Evolutionary conservation across 371 early-diverging fungal species (phyloP).

Genomic region (Mortierella sp.): DNA sequence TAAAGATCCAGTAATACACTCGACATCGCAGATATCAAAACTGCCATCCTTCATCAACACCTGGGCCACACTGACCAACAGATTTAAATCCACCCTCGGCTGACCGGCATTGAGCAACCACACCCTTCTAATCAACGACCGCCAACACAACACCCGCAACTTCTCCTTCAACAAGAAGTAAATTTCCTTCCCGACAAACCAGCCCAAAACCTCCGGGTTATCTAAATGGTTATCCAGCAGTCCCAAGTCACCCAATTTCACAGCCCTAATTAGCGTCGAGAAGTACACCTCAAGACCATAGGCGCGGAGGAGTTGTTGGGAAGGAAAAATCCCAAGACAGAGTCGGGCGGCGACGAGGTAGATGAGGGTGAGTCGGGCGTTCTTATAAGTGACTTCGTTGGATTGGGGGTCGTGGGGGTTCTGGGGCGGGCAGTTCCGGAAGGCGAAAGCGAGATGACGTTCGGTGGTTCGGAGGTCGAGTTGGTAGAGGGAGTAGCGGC

Average conservation of each 20-base stretch:
- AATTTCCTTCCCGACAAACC: conserved; percentile 48
- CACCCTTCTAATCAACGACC: conserved; percentile 38
- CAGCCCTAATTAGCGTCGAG: conserved; percentile 21
- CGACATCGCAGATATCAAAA: conserved; percentile 44
- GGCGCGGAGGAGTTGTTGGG: conserved; percentile 42
- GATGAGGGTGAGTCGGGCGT: conserved; percentile 59
- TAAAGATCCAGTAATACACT: conserved; percentile 40
- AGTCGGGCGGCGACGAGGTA: conserved; percentile 68
- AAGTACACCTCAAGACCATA: conserved; percentile 57
- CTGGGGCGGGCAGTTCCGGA: conserved; percentile 57
- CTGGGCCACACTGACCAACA: conserved; percentile 22
- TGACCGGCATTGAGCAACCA: conserved; percentile 17
- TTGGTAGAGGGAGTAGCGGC: conserved; percentile 66
- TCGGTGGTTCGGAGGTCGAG: conserved; percentile 59
- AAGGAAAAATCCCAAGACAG: conserved; percentile 64
- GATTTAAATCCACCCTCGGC: conserved; percentile 28
- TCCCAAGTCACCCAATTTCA: conserved; percentile 31
- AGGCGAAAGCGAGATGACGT: conserved; percentile 63
- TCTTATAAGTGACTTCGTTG: conserved; percentile 18
- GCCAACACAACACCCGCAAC: conserved; percentile 41
- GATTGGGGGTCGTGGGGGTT: conserved; percentile 8
- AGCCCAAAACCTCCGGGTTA: conserved; percentile 12
- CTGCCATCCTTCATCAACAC: conserved; percentile 21
- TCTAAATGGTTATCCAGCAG: conserved; percentile 17
- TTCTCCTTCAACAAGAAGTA: conserved; percentile 50